Evolutionary conservation across 2,329 filamentous ascomycete species (phyloP).

Genomic region (Samsoniella hepiali): DNA sequence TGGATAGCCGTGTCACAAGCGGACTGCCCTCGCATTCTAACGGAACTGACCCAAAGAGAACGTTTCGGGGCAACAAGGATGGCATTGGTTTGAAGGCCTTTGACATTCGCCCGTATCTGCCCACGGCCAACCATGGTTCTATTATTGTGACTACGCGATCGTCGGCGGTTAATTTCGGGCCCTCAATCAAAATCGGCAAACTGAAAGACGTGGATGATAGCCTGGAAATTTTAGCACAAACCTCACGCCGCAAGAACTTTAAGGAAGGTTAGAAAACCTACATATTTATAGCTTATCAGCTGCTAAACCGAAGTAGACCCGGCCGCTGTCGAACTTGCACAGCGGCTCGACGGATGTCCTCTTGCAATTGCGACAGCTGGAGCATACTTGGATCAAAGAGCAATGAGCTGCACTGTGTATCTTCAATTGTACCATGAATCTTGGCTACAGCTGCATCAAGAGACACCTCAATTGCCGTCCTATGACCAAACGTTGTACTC

Average conservation of each 20-base stretch:
- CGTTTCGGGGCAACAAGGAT: no score
- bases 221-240: slow-evolving; percentile 32
- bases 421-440: slow-evolving; percentile 36
- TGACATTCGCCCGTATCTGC: slow-evolving; percentile 34
- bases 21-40: no score
- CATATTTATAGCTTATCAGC: no score
- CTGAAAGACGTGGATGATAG: slow-evolving; percentile 31
- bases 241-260: slow-evolving; percentile 28
- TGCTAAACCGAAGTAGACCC: no score
- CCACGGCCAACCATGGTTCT: slow-evolving; percentile 35
- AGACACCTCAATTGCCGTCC: slow-evolving; percentile 29
- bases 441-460: slow-evolving; percentile 35
- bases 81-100: no score
- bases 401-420: slow-evolving; percentile 38
- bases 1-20: no score
- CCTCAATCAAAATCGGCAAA: slow-evolving; percentile 31
- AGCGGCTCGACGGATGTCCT: slow-evolving; percentile 45
- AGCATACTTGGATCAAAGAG: slow-evolving; percentile 38
- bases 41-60: no score
- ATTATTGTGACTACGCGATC: slow-evolving; percentile 41
- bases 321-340: no score
- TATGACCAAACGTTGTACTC: slow-evolving; percentile 32
- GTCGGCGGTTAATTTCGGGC: slow-evolving; percentile 32
- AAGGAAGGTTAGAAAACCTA: slow-evolving; percentile 25
- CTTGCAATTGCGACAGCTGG: slow-evolving; percentile 46